These are phyloP conservation scores for Saussurea involucrata DNA, from an alignment of 129 eudicot species.

Conservation along the genomic window DNA sequence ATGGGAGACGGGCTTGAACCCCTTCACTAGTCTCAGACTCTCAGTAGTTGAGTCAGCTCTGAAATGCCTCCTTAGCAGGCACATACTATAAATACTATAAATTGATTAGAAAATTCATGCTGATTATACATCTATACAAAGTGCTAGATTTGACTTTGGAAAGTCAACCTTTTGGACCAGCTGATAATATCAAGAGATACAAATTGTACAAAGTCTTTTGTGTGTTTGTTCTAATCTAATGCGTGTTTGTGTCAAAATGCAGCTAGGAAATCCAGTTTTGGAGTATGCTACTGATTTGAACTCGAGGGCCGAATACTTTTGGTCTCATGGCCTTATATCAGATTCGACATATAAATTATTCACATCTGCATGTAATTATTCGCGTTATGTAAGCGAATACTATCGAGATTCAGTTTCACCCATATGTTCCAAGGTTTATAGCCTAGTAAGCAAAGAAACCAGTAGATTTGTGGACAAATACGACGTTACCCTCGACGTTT, in stretches of 20 bases:
- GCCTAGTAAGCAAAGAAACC: conserved; percentile 51
- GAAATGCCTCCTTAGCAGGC: no score
- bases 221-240: not conserved
- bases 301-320: conserved; percentile 58
- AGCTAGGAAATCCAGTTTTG: conserved; percentile 65
- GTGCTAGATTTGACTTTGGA: conserved; percentile 17
- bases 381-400: conserved; percentile 58
- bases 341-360: conserved; percentile 40
- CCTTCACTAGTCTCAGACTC: no score
- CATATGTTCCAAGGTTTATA: conserved; percentile 40
- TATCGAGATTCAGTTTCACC: conserved; percentile 50
- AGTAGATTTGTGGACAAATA: conserved; percentile 61
- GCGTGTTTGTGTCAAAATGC: conserved; percentile 19
- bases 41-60: no score
- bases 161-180: conserved; percentile 18
- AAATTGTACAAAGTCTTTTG: not conserved
- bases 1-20: no score
- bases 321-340: conserved; percentile 77
- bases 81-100: not conserved
- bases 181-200: not conserved
- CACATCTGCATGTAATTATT: conserved; percentile 44
- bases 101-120: conserved; percentile 2
- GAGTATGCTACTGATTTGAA: conserved; percentile 36
- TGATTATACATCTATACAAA: not conserved
- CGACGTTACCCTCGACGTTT: conserved; percentile 64